Evolutionary conservation across 106 monocot genomes (phyloP).

Genomic region (Dioscorea zingiberensis): DNA sequence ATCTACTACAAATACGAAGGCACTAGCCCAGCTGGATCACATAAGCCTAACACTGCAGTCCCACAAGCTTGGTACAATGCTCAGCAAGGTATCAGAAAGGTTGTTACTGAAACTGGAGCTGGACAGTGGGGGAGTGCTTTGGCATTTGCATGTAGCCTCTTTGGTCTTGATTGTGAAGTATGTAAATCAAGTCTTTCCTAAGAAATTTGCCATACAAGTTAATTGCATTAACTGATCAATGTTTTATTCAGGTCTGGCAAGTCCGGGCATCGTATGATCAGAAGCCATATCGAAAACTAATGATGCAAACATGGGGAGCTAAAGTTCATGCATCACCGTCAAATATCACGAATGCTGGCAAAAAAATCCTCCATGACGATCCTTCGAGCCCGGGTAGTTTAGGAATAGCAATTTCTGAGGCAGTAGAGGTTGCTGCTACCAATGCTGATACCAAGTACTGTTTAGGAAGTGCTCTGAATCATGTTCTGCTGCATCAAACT

Average conservation of each 20-base stretch:
- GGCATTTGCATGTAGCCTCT: conserved; percentile 71
- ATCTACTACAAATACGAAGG: conserved; percentile 97
- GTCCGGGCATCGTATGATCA: conserved; percentile 85
- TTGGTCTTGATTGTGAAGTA: conserved; percentile 72
- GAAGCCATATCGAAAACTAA: conserved; percentile 77
- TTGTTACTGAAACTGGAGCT: conserved; percentile 87
- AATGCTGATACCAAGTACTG: conserved; percentile 73
- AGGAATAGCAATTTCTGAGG: conserved; percentile 88
- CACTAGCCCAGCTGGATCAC: conserved; percentile 84
- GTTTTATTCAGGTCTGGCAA: conserved; percentile 70
- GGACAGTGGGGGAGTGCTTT: conserved; percentile 89
- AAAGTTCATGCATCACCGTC: conserved; percentile 82
- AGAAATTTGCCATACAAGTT: not conserved
- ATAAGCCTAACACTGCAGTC: conserved; percentile 79
- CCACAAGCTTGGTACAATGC: conserved; percentile 87
- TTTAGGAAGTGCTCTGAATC: conserved; percentile 80
- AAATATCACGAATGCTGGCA: conserved; percentile 42
- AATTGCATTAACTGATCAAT: not conserved
- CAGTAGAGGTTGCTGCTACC: conserved; percentile 65
- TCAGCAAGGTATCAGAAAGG: conserved; percentile 56
- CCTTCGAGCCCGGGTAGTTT: conserved; percentile 71
- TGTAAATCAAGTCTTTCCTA: not conserved
- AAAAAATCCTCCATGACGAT: conserved; percentile 46
- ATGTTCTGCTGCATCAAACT: conserved; percentile 82
- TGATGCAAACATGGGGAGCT: conserved; percentile 99